These are phyloP conservation scores for Leccinellum luteum DNA, from an alignment of 768 basidiomycete species.

Conservation along the genomic window DNA sequence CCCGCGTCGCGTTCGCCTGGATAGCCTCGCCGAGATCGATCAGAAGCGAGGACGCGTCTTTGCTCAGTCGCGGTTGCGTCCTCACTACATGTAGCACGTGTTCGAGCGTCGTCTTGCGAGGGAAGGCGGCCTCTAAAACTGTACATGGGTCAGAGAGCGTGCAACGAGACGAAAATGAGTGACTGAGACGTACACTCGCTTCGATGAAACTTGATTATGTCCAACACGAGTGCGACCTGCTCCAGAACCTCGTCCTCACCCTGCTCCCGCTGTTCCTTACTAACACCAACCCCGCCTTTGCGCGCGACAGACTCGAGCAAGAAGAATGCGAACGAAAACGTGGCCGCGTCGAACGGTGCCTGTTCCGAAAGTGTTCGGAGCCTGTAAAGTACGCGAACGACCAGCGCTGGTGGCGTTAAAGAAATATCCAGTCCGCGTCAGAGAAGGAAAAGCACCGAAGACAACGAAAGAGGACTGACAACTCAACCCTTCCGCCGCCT, in stretches of 20 bases:
- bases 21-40: constrained; percentile 81
- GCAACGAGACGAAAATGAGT: constrained; percentile 4
- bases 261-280: constrained; percentile 4
- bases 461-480: constrained; percentile 1
- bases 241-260: constrained; percentile 64
- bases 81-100: constrained; percentile 71
- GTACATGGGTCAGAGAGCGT: neutral
- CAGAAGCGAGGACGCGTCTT: constrained; percentile 79
- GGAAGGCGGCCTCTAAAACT: constrained; percentile 75
- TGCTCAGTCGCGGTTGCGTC: constrained; percentile 75
- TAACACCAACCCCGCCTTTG: constrained; percentile 61
- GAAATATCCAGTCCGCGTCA: neutral
- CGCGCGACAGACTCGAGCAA: constrained; percentile 67
- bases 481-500: constrained; percentile 67
- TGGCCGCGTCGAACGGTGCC: constrained; percentile 77
- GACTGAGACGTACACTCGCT: constrained; percentile 25
- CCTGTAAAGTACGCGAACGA: constrained; percentile 83
- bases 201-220: constrained; percentile 36
- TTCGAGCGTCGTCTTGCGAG: constrained; percentile 66
- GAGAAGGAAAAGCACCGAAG: neutral
- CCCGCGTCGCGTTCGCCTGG: constrained; percentile 53
- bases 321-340: constrained; percentile 79
- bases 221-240: constrained; percentile 69
- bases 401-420: constrained; percentile 52
- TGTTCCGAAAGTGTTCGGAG: constrained; percentile 80